Conservation (phyloP, 2,329 filamentous ascomycete species). For the Lachnellula arida region DNA sequence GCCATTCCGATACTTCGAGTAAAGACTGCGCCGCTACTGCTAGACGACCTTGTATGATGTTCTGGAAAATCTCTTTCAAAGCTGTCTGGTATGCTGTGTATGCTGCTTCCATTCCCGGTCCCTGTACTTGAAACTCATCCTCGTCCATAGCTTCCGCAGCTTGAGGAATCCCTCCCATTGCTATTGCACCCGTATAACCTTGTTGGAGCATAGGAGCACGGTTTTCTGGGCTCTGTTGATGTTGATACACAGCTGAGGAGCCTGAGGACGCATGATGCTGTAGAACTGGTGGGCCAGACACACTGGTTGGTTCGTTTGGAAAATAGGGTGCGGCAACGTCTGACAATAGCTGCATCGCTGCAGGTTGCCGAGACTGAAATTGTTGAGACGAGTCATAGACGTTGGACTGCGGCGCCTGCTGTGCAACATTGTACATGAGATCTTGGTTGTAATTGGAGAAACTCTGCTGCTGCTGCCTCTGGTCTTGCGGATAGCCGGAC, state of each 20-base stretch:
- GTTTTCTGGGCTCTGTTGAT: conserved; percentile 50
- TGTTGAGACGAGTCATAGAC: conserved; percentile 70
- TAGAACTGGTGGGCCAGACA: conserved; percentile 51
- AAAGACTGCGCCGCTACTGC: conserved; percentile 54
- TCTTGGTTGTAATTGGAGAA: conserved; percentile 58
- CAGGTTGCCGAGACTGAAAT: conserved; percentile 71
- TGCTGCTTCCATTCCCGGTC: conserved; percentile 55
- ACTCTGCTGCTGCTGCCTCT: conserved; percentile 47
- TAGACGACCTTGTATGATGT: conserved; percentile 55
- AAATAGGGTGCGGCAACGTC: conserved; percentile 75
- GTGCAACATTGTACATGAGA: conserved; percentile 76
- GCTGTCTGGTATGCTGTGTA: conserved; percentile 62
- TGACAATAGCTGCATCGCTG: conserved; percentile 72
- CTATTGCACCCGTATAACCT: conserved; percentile 46
- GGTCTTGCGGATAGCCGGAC: conserved; percentile 42
- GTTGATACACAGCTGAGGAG: conserved; percentile 55
- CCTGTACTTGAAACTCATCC: conserved; percentile 51
- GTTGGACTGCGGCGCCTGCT: conserved; percentile 54
- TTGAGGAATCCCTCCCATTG: conserved; percentile 44
- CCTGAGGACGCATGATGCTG: conserved; percentile 47
- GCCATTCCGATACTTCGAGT: conserved; percentile 60
- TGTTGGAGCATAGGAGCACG: conserved; percentile 51
- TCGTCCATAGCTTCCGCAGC: conserved; percentile 47
- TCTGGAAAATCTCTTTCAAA: conserved; percentile 58
- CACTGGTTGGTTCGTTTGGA: conserved; percentile 58